Percentiles rank a stretch among this genome's conserved stretches.
These are phyloP conservation scores for Dendrobium huoshanense DNA, from an alignment of 106 monocot genomes.

Conservation along the genomic window DNA sequence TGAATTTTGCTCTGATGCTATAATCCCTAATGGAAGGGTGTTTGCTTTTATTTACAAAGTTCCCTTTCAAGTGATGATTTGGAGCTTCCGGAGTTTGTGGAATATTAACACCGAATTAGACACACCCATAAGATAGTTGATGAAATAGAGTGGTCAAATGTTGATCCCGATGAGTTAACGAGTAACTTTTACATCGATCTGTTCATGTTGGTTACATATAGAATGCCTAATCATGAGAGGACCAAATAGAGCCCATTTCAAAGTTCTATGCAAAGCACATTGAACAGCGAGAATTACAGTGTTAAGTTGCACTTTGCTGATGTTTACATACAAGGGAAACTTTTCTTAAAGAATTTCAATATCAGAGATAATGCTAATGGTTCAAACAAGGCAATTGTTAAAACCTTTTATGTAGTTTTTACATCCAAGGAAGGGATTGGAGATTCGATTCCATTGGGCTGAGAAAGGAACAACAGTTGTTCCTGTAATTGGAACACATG, in stretches of 20 bases:
- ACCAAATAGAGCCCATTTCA: constrained; percentile 82
- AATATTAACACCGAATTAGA: constrained; percentile 69
- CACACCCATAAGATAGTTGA: constrained; percentile 66
- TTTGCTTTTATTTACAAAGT: constrained; percentile 33
- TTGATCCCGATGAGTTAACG: constrained; percentile 81
- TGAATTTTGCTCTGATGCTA: constrained; percentile 54
- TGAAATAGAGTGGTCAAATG: constrained; percentile 52
- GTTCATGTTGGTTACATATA: constrained; percentile 72
- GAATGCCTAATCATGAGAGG: constrained; percentile 67
- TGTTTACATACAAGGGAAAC: constrained; percentile 64
- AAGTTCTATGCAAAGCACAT: constrained; percentile 81
- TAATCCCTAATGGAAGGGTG: constrained; percentile 95
- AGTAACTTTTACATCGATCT: constrained; percentile 83
- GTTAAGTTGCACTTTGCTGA: constrained; percentile 41
- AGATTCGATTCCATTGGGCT: constrained; percentile 53
- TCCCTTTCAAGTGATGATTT: constrained; percentile 75
- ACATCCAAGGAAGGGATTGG: constrained; percentile 30
- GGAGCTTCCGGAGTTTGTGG: constrained; percentile 68
- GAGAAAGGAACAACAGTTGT: too few species aligned
- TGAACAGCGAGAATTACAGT: constrained; percentile 4
- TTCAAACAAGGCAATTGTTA: constrained; percentile 34
- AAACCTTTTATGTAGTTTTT: constrained; percentile 33
- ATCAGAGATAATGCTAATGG: constrained; percentile 51
- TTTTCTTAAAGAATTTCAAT: constrained; percentile 64
- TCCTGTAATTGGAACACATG: too few species aligned